Evolutionary conservation across 805 yeast genomes (phyloP).

Genomic region (Kazachstania viticola): DNA sequence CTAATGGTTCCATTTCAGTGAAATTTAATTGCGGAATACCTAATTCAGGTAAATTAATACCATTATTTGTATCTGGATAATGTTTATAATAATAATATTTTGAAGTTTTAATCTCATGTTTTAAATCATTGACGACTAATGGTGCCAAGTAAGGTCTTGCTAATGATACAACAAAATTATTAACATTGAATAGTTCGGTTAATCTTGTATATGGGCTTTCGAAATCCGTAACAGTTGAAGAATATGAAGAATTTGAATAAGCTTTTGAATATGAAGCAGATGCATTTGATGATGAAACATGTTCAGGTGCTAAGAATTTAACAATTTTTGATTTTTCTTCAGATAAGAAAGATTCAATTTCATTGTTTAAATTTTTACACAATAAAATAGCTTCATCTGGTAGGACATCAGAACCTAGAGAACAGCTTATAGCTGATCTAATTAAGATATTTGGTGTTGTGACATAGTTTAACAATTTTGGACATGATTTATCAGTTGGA

Average conservation of each 20-base stretch:
- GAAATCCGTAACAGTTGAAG: no score
- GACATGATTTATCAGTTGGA: constrained; percentile 51
- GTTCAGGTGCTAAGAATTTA: constrained; percentile 35
- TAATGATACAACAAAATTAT: constrained; percentile 80
- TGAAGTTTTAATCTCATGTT: constrained; percentile 44
- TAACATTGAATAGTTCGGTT: constrained; percentile 88
- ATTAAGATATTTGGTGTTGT: constrained; percentile 89
- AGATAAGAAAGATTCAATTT: constrained; percentile 45
- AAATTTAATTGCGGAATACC: constrained; percentile 21
- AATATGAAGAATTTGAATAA: no score
- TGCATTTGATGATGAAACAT: constrained; percentile 27
- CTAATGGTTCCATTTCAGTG: constrained; percentile 27
- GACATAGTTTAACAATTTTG: constrained; percentile 71
- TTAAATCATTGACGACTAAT: constrained; percentile 67
- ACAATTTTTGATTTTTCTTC: constrained; percentile 22
- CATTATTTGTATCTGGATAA: constrained; percentile 27
- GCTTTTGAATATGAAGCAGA: constrained; percentile 12
- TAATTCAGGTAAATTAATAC: constrained; percentile 11
- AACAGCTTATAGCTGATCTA: constrained; percentile 82
- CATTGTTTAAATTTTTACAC: constrained; percentile 53
- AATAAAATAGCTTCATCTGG: constrained; percentile 42
- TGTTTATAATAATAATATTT: constrained; percentile 28
- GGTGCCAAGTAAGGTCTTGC: constrained; percentile 95
- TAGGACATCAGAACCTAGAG: constrained; percentile 62
- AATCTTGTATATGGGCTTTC: constrained; percentile 75